These are phyloP conservation scores for Auricularia heimuer DNA, from an alignment of 768 basidiomycete genomes.

Conservation along the genomic window DNA sequence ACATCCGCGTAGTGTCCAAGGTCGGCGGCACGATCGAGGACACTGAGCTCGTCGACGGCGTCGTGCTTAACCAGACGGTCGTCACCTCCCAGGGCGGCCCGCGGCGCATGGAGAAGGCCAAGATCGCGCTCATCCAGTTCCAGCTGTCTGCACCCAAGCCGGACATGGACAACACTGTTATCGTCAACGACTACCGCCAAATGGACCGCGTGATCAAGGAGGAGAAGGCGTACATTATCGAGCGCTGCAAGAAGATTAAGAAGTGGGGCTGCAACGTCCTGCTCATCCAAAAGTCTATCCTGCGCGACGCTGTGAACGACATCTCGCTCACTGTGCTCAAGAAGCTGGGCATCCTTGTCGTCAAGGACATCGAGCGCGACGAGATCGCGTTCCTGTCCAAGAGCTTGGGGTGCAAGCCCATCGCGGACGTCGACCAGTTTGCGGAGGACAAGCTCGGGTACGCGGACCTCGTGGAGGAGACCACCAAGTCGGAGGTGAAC, in stretches of 20 bases:
- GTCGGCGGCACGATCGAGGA: slow-evolving; percentile 99
- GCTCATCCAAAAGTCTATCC: slow-evolving; percentile 97
- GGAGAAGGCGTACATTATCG: slow-evolving; percentile 93
- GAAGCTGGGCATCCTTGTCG: slow-evolving; percentile 88
- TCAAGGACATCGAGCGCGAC: slow-evolving; percentile 97
- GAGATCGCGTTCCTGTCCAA: slow-evolving; percentile 97
- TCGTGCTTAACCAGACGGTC: slow-evolving; percentile 95
- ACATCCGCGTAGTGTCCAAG: slow-evolving; percentile 95
- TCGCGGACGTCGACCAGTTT: slow-evolving; percentile 96
- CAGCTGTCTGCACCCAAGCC: slow-evolving; percentile 96
- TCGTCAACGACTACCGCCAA: slow-evolving; percentile 98
- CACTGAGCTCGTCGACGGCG: slow-evolving; percentile 91
- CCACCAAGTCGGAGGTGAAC: slow-evolving; percentile 69
- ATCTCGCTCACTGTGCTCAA: slow-evolving; percentile 96
- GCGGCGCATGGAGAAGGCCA: slow-evolving; percentile 93
- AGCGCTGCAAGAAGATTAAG: slow-evolving; percentile 98
- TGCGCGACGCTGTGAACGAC: slow-evolving; percentile 98
- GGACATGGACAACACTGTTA: slow-evolving; percentile 99
- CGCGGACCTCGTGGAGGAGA: slow-evolving; percentile 92
- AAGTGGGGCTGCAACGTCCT: slow-evolving; percentile 99
- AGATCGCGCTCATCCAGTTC: slow-evolving; percentile 97
- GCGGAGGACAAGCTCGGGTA: slow-evolving; percentile 96
- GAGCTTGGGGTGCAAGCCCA: slow-evolving; percentile 88
- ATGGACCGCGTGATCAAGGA: slow-evolving; percentile 99
- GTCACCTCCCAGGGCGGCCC: slow-evolving; percentile 86